These are phyloP conservation scores for Macadamia tetraphylla DNA, from an alignment of 164 flowering plant genomes.

Conservation along the genomic window DNA sequence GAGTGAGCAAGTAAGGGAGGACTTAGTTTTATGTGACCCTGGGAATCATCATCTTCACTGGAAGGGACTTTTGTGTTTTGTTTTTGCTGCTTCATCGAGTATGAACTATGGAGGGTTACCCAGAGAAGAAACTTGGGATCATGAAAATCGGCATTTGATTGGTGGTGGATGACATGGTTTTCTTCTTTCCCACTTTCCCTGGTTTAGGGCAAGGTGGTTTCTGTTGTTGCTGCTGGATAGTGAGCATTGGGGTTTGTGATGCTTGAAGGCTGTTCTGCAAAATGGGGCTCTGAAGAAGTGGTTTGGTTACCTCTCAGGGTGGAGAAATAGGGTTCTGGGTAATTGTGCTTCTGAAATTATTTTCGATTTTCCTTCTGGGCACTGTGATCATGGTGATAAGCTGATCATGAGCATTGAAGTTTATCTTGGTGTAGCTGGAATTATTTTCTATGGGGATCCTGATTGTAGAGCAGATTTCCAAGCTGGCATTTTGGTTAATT, in stretches of 20 bases:
- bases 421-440: background rate
- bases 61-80: background rate
- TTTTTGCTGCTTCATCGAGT: background rate
- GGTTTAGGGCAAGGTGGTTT: too few species aligned
- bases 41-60: background rate
- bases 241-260: background rate
- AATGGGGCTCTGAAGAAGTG: background rate
- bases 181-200: too few species aligned
- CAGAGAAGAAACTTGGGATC: background rate
- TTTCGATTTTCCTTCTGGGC: background rate
- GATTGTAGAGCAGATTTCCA: background rate
- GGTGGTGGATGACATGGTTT: too few species aligned
- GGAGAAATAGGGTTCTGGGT: background rate
- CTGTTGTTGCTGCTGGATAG: background rate
- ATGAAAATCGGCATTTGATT: too few species aligned
- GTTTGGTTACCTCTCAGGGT: background rate
- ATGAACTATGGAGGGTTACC: background rate
- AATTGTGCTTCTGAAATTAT: too few species aligned
- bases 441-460: background rate
- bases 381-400: background rate
- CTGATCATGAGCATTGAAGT: background rate
- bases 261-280: background rate
- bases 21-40: background rate
- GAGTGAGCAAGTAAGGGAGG: background rate
- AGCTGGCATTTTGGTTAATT: background rate